These are phyloP conservation scores for Anethum foeniculum DNA, from an alignment of 140 eudicot species.

Conservation along the genomic window DNA sequence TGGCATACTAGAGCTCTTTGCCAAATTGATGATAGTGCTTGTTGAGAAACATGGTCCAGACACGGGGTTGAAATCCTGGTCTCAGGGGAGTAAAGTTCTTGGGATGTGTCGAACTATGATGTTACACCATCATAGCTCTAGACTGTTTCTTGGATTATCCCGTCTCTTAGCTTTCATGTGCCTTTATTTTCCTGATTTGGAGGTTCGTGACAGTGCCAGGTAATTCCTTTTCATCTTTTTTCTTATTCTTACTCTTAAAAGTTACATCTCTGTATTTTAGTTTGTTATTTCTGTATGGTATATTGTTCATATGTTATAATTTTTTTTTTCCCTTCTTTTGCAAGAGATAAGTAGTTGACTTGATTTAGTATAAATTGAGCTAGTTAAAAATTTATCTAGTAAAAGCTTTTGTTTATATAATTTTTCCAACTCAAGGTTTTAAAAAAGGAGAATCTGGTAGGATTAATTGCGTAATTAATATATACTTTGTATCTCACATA, in stretches of 20 bases:
- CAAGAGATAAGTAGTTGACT: neutral
- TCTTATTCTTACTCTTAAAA: neutral
- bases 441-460: neutral
- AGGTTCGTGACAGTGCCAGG: constrained; percentile 96
- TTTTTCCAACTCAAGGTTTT: neutral
- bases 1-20: constrained; percentile 59
- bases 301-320: neutral
- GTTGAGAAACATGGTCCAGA: constrained; percentile 76
- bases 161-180: constrained; percentile 69
- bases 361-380: neutral
- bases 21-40: constrained; percentile 49
- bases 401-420: neutral
- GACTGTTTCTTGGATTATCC: constrained; percentile 66
- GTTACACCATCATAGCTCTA: constrained; percentile 76
- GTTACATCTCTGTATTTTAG: neutral
- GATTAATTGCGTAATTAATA: neutral
- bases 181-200: constrained; percentile 86
- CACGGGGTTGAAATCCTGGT: constrained; percentile 81
- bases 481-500: neutral
- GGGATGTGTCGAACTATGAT: constrained; percentile 79
- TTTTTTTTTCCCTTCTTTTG: neutral
- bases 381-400: neutral
- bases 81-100: constrained; percentile 83
- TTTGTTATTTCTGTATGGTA: neutral
- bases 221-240: constrained; percentile 10